Evolutionary conservation across 164 flowering plant species (phyloP), one percentile per base, ranked within the genome.

Genomic region (Kalanchoe fedtschenkoi): DNA sequence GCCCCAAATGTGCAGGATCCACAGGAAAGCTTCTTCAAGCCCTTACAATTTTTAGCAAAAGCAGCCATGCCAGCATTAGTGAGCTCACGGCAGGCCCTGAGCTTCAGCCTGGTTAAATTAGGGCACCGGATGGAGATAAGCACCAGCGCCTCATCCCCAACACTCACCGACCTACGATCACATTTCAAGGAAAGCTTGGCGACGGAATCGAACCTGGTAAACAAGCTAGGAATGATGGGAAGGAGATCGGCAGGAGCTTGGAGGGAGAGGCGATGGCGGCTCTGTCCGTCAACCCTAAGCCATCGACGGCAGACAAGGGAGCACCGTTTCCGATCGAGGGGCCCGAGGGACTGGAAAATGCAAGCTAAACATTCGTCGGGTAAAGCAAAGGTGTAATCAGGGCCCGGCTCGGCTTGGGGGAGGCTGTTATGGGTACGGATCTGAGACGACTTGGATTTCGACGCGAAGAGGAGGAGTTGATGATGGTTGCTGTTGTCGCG

Each of bases 291-390:
- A 34, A 82, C 61, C 41, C 21, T 39, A 19, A 80, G 65, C 86
- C 84, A 82, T 28, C 81, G 72, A 13, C 70, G 76, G 67, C 79
- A 82, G 10, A 82, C 84, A 21, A 76, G 66, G 1, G 86, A 82
- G 65, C 81, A 80, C 0, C 64, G 62, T 41, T 78, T 80, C 63
- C 86, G 76, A 63, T 82, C 86, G 6, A 57, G 65, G 62, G 82
- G 37, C 39, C 78, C 60, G 0, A 82, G 81, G n/a, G 64, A 78
- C 64, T 78, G 82, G 44, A 82, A 82, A 62, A 82, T 65, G 51
- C 65, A 65, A 30, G 86, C 82, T 51, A 82, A 62, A 33, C 82
- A 78, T 58, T 77, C 86, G 66, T 82, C 84, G 0, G 86, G 86
- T 0, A 82, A 61, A 34, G 72, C 70, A 30, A 72, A 71, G 47